These are phyloP conservation scores for Ophiostoma pallidulum DNA, from an alignment of 2,329 filamentous ascomycete genomes.

Conservation along the genomic window DNA sequence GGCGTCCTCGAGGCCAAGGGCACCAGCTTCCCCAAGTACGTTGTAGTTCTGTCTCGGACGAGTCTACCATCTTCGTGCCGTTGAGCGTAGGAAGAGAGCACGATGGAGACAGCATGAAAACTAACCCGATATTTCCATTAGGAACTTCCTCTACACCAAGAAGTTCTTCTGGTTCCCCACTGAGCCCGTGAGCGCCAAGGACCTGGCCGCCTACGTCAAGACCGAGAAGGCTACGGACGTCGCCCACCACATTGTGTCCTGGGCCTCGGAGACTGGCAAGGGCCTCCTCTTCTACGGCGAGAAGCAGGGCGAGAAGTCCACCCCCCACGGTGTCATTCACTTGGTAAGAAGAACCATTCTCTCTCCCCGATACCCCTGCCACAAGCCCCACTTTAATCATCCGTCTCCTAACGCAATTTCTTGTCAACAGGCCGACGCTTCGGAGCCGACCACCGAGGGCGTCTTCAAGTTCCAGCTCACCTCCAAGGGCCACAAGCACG, in stretches of 20 bases:
- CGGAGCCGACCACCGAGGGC: slow-evolving; percentile 67
- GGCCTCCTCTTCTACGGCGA: slow-evolving; percentile 88
- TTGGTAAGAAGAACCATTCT: slow-evolving; percentile 63
- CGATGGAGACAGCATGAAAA: too few relatives aligned
- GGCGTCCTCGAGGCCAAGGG: slow-evolving; percentile 87
- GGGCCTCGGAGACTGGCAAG: slow-evolving; percentile 90
- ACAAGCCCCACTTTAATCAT: too few relatives aligned
- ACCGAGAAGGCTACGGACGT: slow-evolving; percentile 72
- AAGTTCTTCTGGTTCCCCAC: slow-evolving; percentile 83
- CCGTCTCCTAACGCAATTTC: neutral
- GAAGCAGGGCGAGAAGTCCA: slow-evolving; percentile 70
- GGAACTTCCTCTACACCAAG: slow-evolving; percentile 84
- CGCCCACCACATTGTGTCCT: slow-evolving; percentile 72
- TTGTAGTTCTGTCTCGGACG: slow-evolving; percentile 14
- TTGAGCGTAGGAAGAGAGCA: too few relatives aligned
- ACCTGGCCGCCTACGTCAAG: slow-evolving; percentile 69
- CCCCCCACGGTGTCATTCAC: slow-evolving; percentile 73
- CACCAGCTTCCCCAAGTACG: slow-evolving; percentile 77
- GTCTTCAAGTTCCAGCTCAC: slow-evolving; percentile 77
- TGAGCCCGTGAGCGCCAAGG: slow-evolving; percentile 63
- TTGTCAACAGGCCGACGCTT: slow-evolving; percentile 42
- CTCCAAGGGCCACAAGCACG: slow-evolving; percentile 80
- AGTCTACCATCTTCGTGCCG: too few relatives aligned
- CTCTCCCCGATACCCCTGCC: too few relatives aligned
- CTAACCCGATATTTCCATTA: slow-evolving; percentile 31